Base-by-base conservation (phyloP, 2,329 filamentous ascomycete species). In the Blastomyces gilchristii region DNA sequence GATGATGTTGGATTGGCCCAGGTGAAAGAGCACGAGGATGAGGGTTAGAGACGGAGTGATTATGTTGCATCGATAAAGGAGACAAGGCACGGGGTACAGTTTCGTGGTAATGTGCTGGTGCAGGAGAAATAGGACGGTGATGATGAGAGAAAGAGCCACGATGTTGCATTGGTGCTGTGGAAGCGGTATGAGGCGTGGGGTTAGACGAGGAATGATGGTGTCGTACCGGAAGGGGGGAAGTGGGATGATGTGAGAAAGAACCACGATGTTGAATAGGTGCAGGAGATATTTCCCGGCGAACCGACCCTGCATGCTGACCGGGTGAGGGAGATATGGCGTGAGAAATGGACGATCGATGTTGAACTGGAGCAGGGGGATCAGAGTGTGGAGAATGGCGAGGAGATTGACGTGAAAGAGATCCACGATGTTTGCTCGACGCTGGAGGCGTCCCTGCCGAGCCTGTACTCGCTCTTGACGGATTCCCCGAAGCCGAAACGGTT, bases 381-480 rank as follows among this genome's bases (percentile, higher is more conserved):
- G 58, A 47, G 18, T 37, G 58, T 28, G 43, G 58, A 14, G 58
- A 59, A 7, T 12, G 41, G 31, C 58, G 56, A 28, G 39, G 56
- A 28, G 56, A 58, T 4, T 31, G 56, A n/a, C 72, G 71, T 8
- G 75, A 73, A 11, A 72, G 41, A 1, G 73, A 73, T 64, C 71
- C 70, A 61, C 75, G 73, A 58, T 75, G 72, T 64, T 75, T 77
- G 9, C n/a, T 59, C 28, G 45, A 59, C 57, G 57, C 45, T 9
- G 58, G 43, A 37, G 43, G 57, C 25, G 57, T 59, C 16, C 57
- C 25, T n/a, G 57, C 57, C 47, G 57, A 59, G 31, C 28, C 16
- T 31, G 58, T 22, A 43, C 58, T 49, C 39, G 45, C 58, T 25
- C 43, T 47, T 16, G 28, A 47, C 3, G 43, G 2, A 18, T 59